These are phyloP conservation scores for Ochetophila trinervis DNA, from an alignment of 306 rosid genomes.

Conservation along the genomic window DNA sequence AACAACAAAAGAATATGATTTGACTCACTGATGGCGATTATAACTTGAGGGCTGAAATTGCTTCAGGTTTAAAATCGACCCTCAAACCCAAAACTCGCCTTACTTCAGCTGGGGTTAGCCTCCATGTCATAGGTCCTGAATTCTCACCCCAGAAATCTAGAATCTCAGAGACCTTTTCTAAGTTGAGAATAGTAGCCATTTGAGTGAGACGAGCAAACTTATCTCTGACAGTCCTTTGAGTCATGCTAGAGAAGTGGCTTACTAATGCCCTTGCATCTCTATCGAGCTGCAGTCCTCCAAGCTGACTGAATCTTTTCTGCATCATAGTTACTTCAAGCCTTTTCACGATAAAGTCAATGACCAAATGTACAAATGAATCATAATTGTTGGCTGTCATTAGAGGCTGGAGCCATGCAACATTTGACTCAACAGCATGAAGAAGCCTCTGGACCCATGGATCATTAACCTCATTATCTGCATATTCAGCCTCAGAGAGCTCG, in stretches of 20 bases:
- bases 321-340: slow-evolving; percentile 97
- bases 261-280: slow-evolving; percentile 91
- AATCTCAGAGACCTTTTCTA: slow-evolving; percentile 95
- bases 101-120: slow-evolving; percentile 96
- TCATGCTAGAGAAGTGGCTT: slow-evolving; percentile 87
- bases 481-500: slow-evolving; percentile 85
- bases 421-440: slow-evolving; percentile 86
- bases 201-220: slow-evolving; percentile 95
- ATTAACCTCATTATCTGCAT: slow-evolving; percentile 92
- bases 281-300: slow-evolving; percentile 97
- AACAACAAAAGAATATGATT: slow-evolving; percentile 32
- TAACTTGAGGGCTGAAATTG: slow-evolving; percentile 79
- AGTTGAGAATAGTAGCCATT: slow-evolving; percentile 90
- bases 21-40: slow-evolving; percentile 26
- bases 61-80: slow-evolving; percentile 94
- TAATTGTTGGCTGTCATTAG: slow-evolving; percentile 88
- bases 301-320: slow-evolving; percentile 95
- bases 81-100: slow-evolving; percentile 88
- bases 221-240: slow-evolving; percentile 92
- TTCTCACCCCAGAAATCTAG: slow-evolving; percentile 99
- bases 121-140: slow-evolving; percentile 99
- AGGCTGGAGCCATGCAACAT: slow-evolving; percentile 83
- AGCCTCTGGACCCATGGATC: slow-evolving; percentile 99
- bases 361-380: slow-evolving; percentile 73
- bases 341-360: slow-evolving; percentile 81